Percentiles rank a stretch among this genome's conserved stretches.
Conservation (phyloP, 169 alveolate species). For the Plasmodium cynomolgi region DNA sequence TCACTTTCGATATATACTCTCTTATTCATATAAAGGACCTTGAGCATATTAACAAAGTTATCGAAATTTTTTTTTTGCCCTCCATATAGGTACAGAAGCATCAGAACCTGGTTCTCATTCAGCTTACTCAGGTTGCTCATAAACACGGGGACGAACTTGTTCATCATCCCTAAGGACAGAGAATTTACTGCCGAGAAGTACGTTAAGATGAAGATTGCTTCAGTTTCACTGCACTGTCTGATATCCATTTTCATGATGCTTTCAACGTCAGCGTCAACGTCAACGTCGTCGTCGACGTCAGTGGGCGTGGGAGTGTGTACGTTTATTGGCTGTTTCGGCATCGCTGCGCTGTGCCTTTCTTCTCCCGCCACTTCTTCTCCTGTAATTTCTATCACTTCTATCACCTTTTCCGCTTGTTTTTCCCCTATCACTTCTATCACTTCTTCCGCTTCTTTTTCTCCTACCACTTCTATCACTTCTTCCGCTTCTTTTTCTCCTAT, state of each 20-base stretch:
- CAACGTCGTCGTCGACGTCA: no score
- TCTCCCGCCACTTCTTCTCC: no score
- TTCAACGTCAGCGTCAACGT: background rate
- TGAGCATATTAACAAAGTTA: background rate
- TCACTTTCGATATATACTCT: background rate
- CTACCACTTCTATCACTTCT: no score
- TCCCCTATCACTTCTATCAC: background rate
- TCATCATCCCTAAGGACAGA: background rate
- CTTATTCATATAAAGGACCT: background rate
- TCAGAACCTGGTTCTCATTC: background rate
- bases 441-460: no score
- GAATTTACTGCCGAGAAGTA: background rate
- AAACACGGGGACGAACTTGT: background rate
- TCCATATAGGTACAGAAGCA: background rate
- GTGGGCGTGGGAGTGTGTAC: no score
- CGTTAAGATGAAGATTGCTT: background rate
- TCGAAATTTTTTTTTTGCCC: background rate
- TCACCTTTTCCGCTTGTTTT: no score
- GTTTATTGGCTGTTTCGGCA: no score
- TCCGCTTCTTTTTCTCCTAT: no score
- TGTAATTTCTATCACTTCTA: no score
- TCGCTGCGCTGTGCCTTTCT: no score
- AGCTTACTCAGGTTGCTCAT: background rate
- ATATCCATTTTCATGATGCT: no score
- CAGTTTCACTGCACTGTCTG: background rate